Evolutionary conservation across 768 basidiomycete genomes (phyloP), one percentile per base, ranked within the genome.

Genomic region (Trametes coccinea): DNA sequence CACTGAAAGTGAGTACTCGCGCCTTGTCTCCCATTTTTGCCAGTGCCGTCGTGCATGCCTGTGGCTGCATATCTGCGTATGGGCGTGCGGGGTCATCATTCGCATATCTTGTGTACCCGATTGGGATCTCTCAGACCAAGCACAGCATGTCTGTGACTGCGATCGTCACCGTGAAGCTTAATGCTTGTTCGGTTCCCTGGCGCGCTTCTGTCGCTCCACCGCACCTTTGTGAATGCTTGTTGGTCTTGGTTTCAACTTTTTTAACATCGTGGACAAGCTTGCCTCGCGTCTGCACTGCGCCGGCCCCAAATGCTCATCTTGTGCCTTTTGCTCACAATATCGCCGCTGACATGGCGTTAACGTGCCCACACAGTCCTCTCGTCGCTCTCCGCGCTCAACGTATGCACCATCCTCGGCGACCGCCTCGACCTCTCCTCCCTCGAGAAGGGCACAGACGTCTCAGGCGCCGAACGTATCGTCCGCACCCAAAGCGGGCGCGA

Each of bases 361-460:
- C 46, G 37, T 22, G 13, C 5, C 8, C 31, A 5, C n/a, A 3
- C 49, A 69, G 68, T 72, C 51, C 43, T 70, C 29, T 63, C 67
- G 5, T 48, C 63, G 0, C 62, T 72, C n/a, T 77, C 62, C 6
- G 55, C 60, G 14, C 61, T 69, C 41, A 69, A 69, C 30, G 75
- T 89, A 10, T 71, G 77, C 16, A 75, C 82, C 5, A 77, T 87
- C 43, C 77, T 86, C 4, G 83, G 82, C 16, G 83, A 85, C 56
- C 77, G 84, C 9, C 73, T 86, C 8, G 82, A 84, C 66, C 67
- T 83, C 54, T 59, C 70, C 41, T 77, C 78, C 46, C 52, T 65
- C 43, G 31, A 40, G 29, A 30, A 70, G 48, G 41, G 53, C 51
- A 11, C 47, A 5, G 50, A 62, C 30, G 40, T 45, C 1, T 29